Evolutionary conservation across 148 eudicot genomes (phyloP).

Genomic region (Chenopodium berlandieri): DNA sequence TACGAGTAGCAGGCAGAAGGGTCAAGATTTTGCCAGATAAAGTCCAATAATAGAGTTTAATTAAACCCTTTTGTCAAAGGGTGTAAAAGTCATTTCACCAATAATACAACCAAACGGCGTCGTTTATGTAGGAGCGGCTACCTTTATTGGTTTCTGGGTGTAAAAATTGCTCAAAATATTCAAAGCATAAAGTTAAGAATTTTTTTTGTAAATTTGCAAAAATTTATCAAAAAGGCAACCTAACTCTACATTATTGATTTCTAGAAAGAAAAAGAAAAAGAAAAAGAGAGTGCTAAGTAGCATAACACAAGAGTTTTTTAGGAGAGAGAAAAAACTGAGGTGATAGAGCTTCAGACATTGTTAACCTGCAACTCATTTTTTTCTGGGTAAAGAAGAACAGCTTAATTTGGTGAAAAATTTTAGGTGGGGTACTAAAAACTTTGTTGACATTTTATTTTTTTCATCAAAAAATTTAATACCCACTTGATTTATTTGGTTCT

Average conservation of each 20-base stretch:
- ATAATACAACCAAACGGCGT: constrained; percentile 22
- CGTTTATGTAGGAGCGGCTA: constrained; percentile 17
- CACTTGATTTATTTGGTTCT: constrained; percentile 29
- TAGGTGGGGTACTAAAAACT: constrained; percentile 27
- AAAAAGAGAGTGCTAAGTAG: neutral
- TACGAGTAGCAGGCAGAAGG: constrained; percentile 16
- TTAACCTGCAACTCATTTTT: neutral
- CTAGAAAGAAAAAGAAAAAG: constrained; percentile 7
- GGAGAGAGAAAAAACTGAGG: neutral
- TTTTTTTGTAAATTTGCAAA: neutral
- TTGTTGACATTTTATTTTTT: constrained; percentile 19
- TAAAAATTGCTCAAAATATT: neutral
- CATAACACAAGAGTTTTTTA: too few species aligned
- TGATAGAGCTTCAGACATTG: constrained; percentile 7
- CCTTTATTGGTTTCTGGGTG: constrained; percentile 28
- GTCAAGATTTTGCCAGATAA: constrained; percentile 26
- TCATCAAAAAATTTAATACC: neutral
- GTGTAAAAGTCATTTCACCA: constrained; percentile 22
- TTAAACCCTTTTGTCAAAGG: constrained; percentile 21
- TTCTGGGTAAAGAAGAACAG: constrained; percentile 6
- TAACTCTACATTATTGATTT: neutral
- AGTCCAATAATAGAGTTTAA: constrained; percentile 16
- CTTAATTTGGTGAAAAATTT: neutral
- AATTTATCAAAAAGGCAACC: neutral
- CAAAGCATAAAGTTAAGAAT: neutral